phyloP scores from a whole-genome alignment of 2,329 filamentous ascomycete genomes.

The Fusarium temperatum region DNA sequence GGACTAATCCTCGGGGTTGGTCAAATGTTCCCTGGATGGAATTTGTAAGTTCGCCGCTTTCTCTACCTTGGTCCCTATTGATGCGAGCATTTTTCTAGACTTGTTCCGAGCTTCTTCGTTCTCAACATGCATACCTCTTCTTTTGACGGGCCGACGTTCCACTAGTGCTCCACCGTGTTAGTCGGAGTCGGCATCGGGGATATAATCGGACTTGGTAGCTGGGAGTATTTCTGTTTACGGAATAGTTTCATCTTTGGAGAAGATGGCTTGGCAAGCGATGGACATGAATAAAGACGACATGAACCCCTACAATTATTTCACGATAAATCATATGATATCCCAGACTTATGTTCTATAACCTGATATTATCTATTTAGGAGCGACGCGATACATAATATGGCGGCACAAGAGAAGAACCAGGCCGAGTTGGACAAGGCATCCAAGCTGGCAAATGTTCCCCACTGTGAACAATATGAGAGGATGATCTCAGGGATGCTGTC shows the following conservation, averaged over 20 bases:
- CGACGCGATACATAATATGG: neutral
- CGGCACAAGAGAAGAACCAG: constrained; percentile 12
- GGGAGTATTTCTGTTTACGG: constrained; percentile 17
- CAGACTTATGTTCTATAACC: rapidly evolving
- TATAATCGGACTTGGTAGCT: neutral
- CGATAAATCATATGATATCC: rapidly evolving
- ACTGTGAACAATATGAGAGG: constrained; percentile 69
- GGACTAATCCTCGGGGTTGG: constrained; percentile 18
- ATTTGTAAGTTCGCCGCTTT: constrained; percentile 31
- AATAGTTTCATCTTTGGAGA: neutral
- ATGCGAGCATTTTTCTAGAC: neutral
- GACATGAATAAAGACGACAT: neutral
- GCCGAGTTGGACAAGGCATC: constrained; percentile 26
- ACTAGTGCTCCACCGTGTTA: neutral
- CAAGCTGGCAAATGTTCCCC: constrained; percentile 59
- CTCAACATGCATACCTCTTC: constrained; percentile 34
- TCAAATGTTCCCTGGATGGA: constrained; percentile 43
- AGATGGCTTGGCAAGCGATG: neutral
- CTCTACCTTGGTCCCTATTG: rapidly evolving
- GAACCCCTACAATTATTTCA: rapidly evolving
- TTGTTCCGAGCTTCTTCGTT: constrained; percentile 22
- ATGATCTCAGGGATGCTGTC: constrained; percentile 72
- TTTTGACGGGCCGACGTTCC: constrained; percentile 9
- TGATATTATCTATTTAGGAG: rapidly evolving
- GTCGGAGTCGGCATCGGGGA: constrained; percentile 6